These are phyloP conservation scores for Bombardia bombarda DNA, from an alignment of 495 filamentous ascomycete species.

Conservation along the genomic window DNA sequence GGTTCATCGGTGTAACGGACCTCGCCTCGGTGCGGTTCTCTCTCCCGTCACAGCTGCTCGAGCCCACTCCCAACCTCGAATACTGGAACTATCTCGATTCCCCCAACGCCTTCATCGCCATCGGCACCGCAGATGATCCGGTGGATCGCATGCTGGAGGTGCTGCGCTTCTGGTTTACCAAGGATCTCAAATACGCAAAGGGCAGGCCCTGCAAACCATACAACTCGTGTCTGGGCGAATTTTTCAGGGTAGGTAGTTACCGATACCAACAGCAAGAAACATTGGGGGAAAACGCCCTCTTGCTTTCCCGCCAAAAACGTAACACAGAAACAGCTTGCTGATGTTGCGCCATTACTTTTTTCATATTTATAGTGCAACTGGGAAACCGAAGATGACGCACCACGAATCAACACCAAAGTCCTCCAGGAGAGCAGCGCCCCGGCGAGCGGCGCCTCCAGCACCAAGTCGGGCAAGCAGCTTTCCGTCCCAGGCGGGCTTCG, in stretches of 20 bases:
- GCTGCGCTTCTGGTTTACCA: slow-evolving; percentile 96
- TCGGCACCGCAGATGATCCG: slow-evolving; percentile 86
- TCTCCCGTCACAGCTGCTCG: slow-evolving; percentile 86
- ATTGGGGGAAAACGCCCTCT: too few species aligned
- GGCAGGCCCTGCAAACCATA: slow-evolving; percentile 98
- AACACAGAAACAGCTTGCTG: too few species aligned
- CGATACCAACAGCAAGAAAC: too few species aligned
- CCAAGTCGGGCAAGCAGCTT: slow-evolving; percentile 37
- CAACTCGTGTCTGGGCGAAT: slow-evolving; percentile 95
- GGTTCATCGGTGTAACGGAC: slow-evolving; percentile 91
- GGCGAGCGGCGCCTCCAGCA: slow-evolving; percentile 40
- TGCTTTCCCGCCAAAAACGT: too few species aligned
- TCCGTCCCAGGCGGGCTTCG: slow-evolving; percentile 13
- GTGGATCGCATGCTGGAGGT: slow-evolving; percentile 90
- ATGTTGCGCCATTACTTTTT: too few species aligned
- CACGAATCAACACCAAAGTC: slow-evolving; percentile 35
- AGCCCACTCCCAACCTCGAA: slow-evolving; percentile 93
- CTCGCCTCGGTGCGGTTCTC: slow-evolving; percentile 95
- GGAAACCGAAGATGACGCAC: slow-evolving; percentile 70
- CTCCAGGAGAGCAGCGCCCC: slow-evolving; percentile 21
- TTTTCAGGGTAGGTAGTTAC: slow-evolving; percentile 66
- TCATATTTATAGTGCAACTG: slow-evolving; percentile 78
- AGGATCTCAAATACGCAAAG: slow-evolving; percentile 98
- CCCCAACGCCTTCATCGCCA: slow-evolving; percentile 90
- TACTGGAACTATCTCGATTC: slow-evolving; percentile 98